These are phyloP conservation scores for Phialophora expanda DNA, from an alignment of 2,329 filamentous ascomycete genomes.

Conservation along the genomic window DNA sequence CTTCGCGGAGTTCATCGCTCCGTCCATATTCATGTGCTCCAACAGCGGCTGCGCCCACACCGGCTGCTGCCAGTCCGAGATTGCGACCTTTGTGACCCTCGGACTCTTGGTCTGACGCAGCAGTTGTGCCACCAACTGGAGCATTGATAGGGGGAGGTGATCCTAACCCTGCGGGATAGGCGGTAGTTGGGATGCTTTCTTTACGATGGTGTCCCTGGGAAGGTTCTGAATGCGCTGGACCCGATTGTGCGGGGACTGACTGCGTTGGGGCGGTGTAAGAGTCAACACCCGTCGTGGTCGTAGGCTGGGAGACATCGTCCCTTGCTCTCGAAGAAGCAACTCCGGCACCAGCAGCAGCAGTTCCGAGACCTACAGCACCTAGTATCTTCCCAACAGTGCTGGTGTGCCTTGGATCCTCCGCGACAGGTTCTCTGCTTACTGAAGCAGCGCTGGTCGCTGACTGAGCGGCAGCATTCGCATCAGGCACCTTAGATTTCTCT, in stretches of 20 bases:
- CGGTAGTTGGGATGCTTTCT: constrained; percentile 39
- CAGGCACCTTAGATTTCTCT: constrained; percentile 14
- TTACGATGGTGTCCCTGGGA: constrained; percentile 27
- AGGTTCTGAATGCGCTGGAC: not conserved
- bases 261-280: constrained; percentile 33
- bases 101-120: constrained; percentile 7
- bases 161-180: constrained; percentile 35
- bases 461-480: constrained; percentile 10
- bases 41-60: constrained; percentile 28
- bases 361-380: constrained; percentile 37
- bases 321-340: constrained; percentile 17
- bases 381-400: constrained; percentile 33
- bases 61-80: constrained; percentile 24
- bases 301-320: constrained; percentile 24
- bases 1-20: not conserved
- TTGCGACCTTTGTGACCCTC: constrained; percentile 25
- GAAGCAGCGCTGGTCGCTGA: constrained; percentile 15
- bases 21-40: constrained; percentile 23
- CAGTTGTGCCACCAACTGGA: constrained; percentile 35
- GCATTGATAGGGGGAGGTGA: constrained; percentile 35
- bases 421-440: not conserved
- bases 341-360: constrained; percentile 25
- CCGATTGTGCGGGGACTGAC: constrained; percentile 24
- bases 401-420: constrained; percentile 15
- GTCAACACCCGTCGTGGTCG: constrained; percentile 31